Conservation (phyloP, 352 stramenopile species). For the Peronospora destructor region DNA sequence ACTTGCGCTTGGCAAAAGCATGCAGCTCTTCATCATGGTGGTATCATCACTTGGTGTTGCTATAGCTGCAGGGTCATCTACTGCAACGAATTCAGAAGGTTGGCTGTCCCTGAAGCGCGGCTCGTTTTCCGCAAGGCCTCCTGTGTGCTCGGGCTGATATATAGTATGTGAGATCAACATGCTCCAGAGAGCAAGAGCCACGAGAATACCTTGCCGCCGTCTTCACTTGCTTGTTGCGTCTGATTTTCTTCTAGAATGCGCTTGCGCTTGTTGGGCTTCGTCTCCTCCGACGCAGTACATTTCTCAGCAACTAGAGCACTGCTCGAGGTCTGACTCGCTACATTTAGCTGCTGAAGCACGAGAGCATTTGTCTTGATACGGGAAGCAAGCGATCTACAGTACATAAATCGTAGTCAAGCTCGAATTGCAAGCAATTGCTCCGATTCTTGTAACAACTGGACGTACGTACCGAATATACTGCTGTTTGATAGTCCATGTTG, state of each 20-base stretch:
- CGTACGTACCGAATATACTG: conserved; percentile 53
- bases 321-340: conserved; percentile 13
- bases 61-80: conserved; percentile 4
- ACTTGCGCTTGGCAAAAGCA: background rate
- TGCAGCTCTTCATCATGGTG: background rate
- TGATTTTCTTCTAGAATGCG: conserved; percentile 10
- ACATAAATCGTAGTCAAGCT: background rate
- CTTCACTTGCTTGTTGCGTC: conserved; percentile 4
- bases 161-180: conserved; percentile 12
- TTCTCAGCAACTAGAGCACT: conserved; percentile 24
- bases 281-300: conserved; percentile 24
- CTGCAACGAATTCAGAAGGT: background rate
- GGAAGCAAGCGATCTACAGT: conserved; percentile 43
- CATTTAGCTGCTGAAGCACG: conserved; percentile 39
- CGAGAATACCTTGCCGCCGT: conserved; percentile 21
- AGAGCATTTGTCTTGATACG: conserved; percentile 48
- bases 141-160: conserved; percentile 22
- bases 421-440: background rate
- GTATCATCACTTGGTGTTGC: background rate
- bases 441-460: background rate
- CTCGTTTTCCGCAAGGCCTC: conserved; percentile 2
- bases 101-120: background rate
- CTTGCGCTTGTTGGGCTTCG: conserved; percentile 41
- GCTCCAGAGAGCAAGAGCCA: conserved; percentile 1
- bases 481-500: conserved; percentile 37